A percentile compares a stretch with the other conserved stretches of the same genome.
Evolutionary conservation across 805 yeast species (phyloP).

Genomic region (Candida schatavii): DNA sequence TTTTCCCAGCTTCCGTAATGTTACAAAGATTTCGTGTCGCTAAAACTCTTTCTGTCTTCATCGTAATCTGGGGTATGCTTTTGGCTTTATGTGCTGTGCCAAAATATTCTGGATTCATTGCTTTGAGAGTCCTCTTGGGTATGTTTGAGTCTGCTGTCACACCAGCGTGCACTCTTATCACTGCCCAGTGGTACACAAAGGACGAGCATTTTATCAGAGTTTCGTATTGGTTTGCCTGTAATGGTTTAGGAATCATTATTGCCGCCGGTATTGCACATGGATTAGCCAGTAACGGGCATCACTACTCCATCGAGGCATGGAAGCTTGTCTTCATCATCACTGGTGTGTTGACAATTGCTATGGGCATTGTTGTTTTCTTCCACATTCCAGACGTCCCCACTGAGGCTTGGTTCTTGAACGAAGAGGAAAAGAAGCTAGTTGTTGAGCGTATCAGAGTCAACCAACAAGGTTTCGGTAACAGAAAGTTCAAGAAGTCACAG

Average conservation of each 20-base stretch:
- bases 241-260: conserved; percentile 31
- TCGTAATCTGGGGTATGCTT: conserved; percentile 61
- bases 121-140: conserved; percentile 36
- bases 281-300: conserved; percentile 8
- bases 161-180: conserved; percentile 37
- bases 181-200: conserved; percentile 33
- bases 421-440: conserved; percentile 32
- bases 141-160: conserved; percentile 39
- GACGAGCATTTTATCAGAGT: conserved; percentile 34
- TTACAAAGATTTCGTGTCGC: conserved; percentile 59
- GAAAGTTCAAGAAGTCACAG: conserved; percentile 53
- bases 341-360: conserved; percentile 36
- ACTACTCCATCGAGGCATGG: conserved; percentile 30
- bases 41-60: conserved; percentile 45
- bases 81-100: conserved; percentile 52
- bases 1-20: conserved; percentile 43
- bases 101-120: conserved; percentile 38
- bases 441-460: conserved; percentile 53
- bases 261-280: conserved; percentile 22
- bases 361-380: conserved; percentile 25
- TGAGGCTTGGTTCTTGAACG: conserved; percentile 42
- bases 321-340: conserved; percentile 40
- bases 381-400: conserved; percentile 31
- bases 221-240: conserved; percentile 34
- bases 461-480: conserved; percentile 59